A percentile compares a stretch with the other conserved stretches of the same genome.
These are phyloP conservation scores for Pseudocercospora eumusae DNA, from an alignment of 2,329 filamentous ascomycete genomes.

Conservation along the genomic window DNA sequence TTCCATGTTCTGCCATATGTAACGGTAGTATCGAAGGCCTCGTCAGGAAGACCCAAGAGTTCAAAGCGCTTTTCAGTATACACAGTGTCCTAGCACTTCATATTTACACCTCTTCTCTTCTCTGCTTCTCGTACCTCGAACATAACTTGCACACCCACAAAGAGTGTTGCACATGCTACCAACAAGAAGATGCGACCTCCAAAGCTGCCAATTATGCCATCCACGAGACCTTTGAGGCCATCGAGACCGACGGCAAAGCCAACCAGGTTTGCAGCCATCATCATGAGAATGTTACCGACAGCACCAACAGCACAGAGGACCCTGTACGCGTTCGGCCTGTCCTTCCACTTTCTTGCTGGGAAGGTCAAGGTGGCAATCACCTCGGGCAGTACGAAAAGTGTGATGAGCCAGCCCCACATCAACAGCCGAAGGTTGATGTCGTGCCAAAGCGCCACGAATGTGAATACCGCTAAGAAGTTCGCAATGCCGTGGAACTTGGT, in stretches of 20 bases:
- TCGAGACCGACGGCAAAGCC: constrained; percentile 93
- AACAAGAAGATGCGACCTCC: constrained; percentile 73
- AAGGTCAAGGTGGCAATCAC: constrained; percentile 71
- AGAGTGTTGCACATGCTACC: constrained; percentile 71
- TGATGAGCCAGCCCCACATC: constrained; percentile 96
- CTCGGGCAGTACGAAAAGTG: constrained; percentile 91
- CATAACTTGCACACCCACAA: constrained; percentile 89
- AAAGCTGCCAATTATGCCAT: constrained; percentile 73
- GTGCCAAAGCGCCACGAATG: constrained; percentile 97
- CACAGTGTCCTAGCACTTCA: constrained; percentile 68
- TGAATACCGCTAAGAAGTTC: constrained; percentile 86
- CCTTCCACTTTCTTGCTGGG: constrained; percentile 70
- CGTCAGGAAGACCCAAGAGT: neutral
- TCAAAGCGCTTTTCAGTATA: neutral
- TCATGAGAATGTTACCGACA: constrained; percentile 84
- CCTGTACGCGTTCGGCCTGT: constrained; percentile 70
- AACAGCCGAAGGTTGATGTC: constrained; percentile 89
- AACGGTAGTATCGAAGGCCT: neutral
- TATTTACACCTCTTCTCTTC: constrained; percentile 73
- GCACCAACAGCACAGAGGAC: constrained; percentile 78
- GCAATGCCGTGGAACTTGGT: constrained; percentile 61
- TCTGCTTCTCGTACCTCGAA: constrained; percentile 90
- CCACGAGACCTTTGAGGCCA: constrained; percentile 74
- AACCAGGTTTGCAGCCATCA: constrained; percentile 93
- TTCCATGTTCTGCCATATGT: too few relatives aligned